Percentiles rank a stretch among this genome's conserved stretches.
Conservation (phyloP, 2,329 filamentous ascomycete genomes). For the Hawksworthiomyces lignivorus region DNA sequence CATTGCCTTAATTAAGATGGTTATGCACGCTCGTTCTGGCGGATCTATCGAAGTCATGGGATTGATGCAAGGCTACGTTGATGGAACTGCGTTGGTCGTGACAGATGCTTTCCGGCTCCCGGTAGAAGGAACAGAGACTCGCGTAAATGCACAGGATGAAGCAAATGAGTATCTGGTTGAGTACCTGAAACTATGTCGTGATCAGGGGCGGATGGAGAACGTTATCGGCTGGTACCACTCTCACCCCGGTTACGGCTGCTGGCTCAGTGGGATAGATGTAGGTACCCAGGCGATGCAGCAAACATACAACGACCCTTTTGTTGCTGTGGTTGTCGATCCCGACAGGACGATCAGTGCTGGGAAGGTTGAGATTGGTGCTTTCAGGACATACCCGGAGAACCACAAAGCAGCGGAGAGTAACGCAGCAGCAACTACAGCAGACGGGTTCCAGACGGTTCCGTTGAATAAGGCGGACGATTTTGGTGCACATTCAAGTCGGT, state of each 20-base stretch:
- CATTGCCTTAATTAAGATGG: constrained; percentile 94
- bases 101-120: constrained; percentile 91
- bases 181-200: constrained; percentile 68
- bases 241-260: constrained; percentile 96
- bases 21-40: constrained; percentile 96
- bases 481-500: constrained; percentile 81
- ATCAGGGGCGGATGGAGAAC: constrained; percentile 76
- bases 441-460: constrained; percentile 71
- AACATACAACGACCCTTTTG: constrained; percentile 78
- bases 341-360: constrained; percentile 90
- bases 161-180: constrained; percentile 96
- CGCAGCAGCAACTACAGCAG: constrained; percentile 29
- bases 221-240: constrained; percentile 97
- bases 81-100: constrained; percentile 77
- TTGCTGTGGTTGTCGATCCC: constrained; percentile 93
- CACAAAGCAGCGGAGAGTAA: constrained; percentile 44
- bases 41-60: constrained; percentile 94
- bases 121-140: constrained; percentile 96
- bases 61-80: constrained; percentile 91
- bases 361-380: constrained; percentile 95
- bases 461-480: constrained; percentile 94
- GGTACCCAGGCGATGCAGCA: constrained; percentile 82
- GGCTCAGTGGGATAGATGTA: constrained; percentile 95
- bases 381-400: constrained; percentile 77
- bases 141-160: constrained; percentile 91